These are phyloP conservation scores for Solanum gandarillasii DNA, from an alignment of 257 asterid genomes.

Conservation along the genomic window DNA sequence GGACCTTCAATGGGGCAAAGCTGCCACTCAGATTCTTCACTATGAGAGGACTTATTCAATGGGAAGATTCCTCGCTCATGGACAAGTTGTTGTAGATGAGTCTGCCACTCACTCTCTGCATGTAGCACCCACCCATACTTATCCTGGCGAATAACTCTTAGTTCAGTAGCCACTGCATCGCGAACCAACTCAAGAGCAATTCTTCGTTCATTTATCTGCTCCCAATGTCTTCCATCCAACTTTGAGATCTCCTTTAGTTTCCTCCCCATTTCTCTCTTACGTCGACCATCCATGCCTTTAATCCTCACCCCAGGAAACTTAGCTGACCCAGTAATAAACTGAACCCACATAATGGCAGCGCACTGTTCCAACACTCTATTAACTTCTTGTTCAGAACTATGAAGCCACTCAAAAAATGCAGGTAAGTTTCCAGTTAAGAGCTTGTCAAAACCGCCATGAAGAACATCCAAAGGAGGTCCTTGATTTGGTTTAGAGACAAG, in stretches of 20 bases:
- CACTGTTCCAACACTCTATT: slow-evolving; percentile 79
- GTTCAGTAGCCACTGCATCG: slow-evolving; percentile 90
- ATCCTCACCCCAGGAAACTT: slow-evolving; percentile 95
- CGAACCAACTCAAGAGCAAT: slow-evolving; percentile 91
- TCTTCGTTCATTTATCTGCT: slow-evolving; percentile 89
- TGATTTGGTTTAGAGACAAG: slow-evolving; percentile 85
- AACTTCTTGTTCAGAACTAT: slow-evolving; percentile 45
- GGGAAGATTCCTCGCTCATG: slow-evolving; percentile 97
- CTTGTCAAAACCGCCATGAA: slow-evolving; percentile 91
- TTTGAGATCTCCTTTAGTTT: slow-evolving; percentile 61
- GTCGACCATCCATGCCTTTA: slow-evolving; percentile 89
- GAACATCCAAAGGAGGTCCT: slow-evolving; percentile 65
- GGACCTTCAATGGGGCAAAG: slow-evolving; percentile 99
- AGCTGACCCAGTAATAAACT: slow-evolving; percentile 79
- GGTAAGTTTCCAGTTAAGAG: slow-evolving; percentile 70
- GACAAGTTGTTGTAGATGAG: slow-evolving; percentile 89
- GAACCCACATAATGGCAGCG: slow-evolving; percentile 95
- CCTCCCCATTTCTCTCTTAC: slow-evolving; percentile 80
- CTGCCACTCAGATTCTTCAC: slow-evolving; percentile 74
- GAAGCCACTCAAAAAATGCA: slow-evolving; percentile 81
- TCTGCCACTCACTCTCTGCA: slow-evolving; percentile 98
- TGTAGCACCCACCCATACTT: slow-evolving; percentile 99
- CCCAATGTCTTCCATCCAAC: slow-evolving; percentile 82
- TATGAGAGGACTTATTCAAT: slow-evolving; percentile 36
- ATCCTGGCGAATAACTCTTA: slow-evolving; percentile 96